These are phyloP conservation scores for Aegilops bicornis DNA, from an alignment of 176 grass and related monocot species.

Conservation along the genomic window DNA sequence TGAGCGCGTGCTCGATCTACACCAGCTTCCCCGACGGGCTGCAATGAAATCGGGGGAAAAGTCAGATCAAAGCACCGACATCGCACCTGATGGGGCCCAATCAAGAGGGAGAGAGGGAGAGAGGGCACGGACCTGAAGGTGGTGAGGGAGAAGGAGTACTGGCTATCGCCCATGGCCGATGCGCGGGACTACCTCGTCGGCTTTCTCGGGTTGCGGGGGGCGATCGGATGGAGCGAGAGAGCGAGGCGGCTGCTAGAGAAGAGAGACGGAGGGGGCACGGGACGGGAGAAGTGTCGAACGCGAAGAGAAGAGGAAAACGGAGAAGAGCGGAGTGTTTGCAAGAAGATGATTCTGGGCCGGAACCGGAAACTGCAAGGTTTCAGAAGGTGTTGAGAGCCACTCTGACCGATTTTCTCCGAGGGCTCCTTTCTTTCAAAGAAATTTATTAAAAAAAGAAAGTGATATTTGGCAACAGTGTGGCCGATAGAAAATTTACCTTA, in stretches of 20 bases:
- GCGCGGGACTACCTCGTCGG: neutral
- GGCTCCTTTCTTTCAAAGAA: no score
- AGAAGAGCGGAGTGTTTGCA: slow-evolving; percentile 36
- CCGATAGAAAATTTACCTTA: no score
- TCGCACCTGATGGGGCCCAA: neutral
- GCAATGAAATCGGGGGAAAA: slow-evolving; percentile 22
- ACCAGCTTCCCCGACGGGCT: slow-evolving; percentile 98
- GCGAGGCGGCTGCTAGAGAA: slow-evolving; percentile 1
- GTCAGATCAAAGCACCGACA: neutral
- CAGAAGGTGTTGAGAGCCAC: neutral
- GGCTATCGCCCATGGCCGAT: slow-evolving; percentile 73
- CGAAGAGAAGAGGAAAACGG: neutral
- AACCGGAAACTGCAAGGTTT: neutral
- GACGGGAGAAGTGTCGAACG: neutral
- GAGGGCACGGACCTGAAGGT: slow-evolving; percentile 66
- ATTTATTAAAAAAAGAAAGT: no score
- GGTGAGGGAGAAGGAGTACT: slow-evolving; percentile 98
- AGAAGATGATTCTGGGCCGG: slow-evolving; percentile 23
- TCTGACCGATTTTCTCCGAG: no score
- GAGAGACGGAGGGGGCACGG: neutral
- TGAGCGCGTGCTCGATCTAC: slow-evolving; percentile 95
- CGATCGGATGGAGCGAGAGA: neutral
- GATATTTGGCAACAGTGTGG: no score
- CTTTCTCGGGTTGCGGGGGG: neutral
- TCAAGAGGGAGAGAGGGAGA: neutral